Base-by-base conservation (phyloP, 192 early-diverging fungal species). In the Phycomyces blakesleeanus region DNA sequence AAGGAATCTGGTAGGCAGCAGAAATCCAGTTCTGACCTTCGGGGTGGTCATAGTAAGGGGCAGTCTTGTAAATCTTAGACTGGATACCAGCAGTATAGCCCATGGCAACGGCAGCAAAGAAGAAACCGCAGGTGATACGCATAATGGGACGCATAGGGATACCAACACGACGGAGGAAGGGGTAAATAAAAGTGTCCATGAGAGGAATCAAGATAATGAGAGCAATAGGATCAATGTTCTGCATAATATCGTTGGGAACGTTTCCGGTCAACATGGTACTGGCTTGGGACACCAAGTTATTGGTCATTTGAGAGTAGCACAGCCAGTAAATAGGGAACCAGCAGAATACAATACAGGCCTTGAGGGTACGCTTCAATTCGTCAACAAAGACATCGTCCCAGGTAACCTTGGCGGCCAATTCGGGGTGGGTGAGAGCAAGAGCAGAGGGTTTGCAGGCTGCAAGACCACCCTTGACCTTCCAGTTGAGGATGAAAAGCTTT, bases 281-380 rank as follows among this genome's bases (percentile, higher is more conserved):
- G 44, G 83, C 82, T 66, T 82, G 81, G n/a, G 82, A 80, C n/a
- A 84, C 74, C 57, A 90, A 65, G 57, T 86, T 88, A 64, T 78
- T 83, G 15, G 72, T 75, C 66, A 88, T 87, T 63, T 90, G 83
- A 41, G 74, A 74, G 64, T 87, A 90, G 55, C 85, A 85, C 34
- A 88, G 74, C 90, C 88, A 92, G 78, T 86, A 92, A 44, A 92
- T 56, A 3, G 88, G 90, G 71, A 73, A 92, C 71, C 81, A 86
- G 29, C 81, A 72, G 64, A 90, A 90, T 21, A 92, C 81, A 29
- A 76, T 74, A 79, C 87, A 89, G 24, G 88, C 85, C 57, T 85
- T 78, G 29, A 89, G 54, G 0, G 83, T 78, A 24, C 76, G 67
- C 37, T 74, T 74, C 58, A 89, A 78, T 69, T 92, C 87, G 47